Evolutionary conservation across 148 eudicot species (phyloP), one percentile per base, ranked within the genome.

Genomic region (Limonium bicolor): DNA sequence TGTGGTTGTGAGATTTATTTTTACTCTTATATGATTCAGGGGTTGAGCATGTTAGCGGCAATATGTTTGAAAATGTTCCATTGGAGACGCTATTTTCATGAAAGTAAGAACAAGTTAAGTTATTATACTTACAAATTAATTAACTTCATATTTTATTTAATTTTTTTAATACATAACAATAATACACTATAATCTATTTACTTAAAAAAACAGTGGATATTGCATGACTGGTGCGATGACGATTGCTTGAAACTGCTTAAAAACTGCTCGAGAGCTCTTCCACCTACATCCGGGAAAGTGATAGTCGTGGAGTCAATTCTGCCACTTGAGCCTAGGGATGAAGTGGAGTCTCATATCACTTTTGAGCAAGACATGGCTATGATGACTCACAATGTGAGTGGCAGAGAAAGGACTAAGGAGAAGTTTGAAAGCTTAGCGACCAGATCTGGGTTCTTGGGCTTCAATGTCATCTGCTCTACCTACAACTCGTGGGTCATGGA

Each of bases 11-110:
- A 17, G 10, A 2, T 48, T 15, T 6, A 30, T 31, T 11, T 7
- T 11, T n/a, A 4, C 1, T 34, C 23, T 2, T 21, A 2, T 3
- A 8, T 16, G 7, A 37, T 35, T 2, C 25, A 54, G 58, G 58
- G 5, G 23, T 54, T 20, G 41, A 54, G 5, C 58, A 43, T 14
- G 25, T 54, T 3, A 31, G 39, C 5, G 58, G 58, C 41, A 41
- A 54, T 22, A 54, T 54, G 58, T 54, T 43, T 23, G 50, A 3
- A 7, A 54, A 41, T 32, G 23, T 33, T 7, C 58, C 58, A 1
- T 15, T 23, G 58, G 41, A 0, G 58, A 54, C 23, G 50, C 50
- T 7, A 22, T 54, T 2, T 42, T 54, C 11, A 24, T 42, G 16
- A 54, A 54, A 41, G 58, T 54, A 4, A 7, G 48, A 20, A 1